Conservation (phyloP, 768 basidiomycete genomes). For the Suillus spraguei region DNA sequence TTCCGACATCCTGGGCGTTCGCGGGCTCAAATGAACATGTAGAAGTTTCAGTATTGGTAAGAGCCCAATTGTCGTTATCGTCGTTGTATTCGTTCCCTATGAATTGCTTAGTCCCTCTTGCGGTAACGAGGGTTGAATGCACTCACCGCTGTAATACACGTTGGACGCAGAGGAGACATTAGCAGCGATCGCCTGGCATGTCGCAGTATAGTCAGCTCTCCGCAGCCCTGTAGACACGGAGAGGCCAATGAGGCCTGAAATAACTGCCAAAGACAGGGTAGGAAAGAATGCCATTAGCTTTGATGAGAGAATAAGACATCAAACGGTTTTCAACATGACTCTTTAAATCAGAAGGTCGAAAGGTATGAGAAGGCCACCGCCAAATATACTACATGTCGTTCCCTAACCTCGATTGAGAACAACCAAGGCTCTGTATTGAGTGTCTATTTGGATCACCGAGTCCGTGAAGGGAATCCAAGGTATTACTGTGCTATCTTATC, state of each 20-base stretch:
- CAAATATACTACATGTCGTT: neutral
- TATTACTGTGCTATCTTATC: too few relatives aligned
- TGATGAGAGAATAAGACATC: neutral
- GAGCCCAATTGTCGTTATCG: constrained; percentile 54
- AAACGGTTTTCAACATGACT: neutral
- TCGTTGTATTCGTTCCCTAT: constrained; percentile 36
- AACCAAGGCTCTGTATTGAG: too few relatives aligned
- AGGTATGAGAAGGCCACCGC: neutral
- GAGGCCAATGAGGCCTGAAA: neutral
- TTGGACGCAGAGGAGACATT: constrained; percentile 45
- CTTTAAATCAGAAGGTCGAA: neutral
- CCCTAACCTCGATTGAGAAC: neutral
- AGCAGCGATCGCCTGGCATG: constrained; percentile 39
- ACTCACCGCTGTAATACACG: constrained; percentile 46
- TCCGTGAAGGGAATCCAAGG: too few relatives aligned
- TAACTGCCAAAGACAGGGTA: neutral
- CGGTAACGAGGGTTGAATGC: neutral
- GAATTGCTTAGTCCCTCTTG: neutral
- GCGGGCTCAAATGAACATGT: constrained; percentile 63
- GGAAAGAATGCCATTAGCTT: neutral
- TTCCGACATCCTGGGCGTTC: constrained; percentile 49
- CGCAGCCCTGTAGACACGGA: neutral
- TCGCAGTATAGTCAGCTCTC: neutral
- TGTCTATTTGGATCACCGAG: too few relatives aligned
- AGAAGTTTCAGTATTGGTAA: constrained; percentile 47